These are phyloP conservation scores for Porcisia hertigi DNA, from an alignment of 208 protist species.

Conservation along the genomic window DNA sequence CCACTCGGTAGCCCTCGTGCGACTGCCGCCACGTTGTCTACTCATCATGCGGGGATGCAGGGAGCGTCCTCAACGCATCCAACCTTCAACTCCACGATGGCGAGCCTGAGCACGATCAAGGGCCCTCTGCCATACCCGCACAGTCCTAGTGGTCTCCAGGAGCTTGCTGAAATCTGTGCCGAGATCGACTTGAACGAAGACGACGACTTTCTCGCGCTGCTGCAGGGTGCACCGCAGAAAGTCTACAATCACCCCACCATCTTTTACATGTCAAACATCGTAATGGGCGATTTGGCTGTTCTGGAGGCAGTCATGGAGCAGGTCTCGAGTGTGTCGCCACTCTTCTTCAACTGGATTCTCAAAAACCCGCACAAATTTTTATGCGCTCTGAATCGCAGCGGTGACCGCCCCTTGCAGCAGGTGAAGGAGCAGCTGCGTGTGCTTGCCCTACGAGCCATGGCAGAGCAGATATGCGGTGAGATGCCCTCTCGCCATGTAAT, in stretches of 20 bases:
- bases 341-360: conserved; percentile 61
- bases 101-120: not conserved
- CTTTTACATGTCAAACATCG: conserved; percentile 53
- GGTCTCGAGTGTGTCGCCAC: conserved; percentile 40
- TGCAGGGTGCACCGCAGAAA: conserved; percentile 24
- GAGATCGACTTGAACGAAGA: conserved; percentile 3
- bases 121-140: conserved; percentile 45
- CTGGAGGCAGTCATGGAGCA: conserved; percentile 50
- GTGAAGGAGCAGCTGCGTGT: conserved; percentile 28
- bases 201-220: conserved; percentile 25
- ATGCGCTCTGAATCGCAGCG: conserved; percentile 22
- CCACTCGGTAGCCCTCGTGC: not conserved
- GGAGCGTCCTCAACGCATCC: not conserved
- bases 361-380: conserved; percentile 51
- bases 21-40: not conserved
- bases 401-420: conserved; percentile 29
- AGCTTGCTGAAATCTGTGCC: conserved; percentile 19
- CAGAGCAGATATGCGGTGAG: conserved; percentile 30
- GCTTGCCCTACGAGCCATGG: conserved; percentile 31
- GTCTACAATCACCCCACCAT: conserved; percentile 61
- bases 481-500: conserved; percentile 27
- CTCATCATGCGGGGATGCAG: not conserved
- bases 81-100: too few relatives aligned
- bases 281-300: conserved; percentile 39
- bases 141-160: conserved; percentile 41